Evolutionary conservation across 768 basidiomycete genomes (phyloP), one percentile per base, ranked within the genome.

Genomic region (Kwoniella mangroviensis): DNA sequence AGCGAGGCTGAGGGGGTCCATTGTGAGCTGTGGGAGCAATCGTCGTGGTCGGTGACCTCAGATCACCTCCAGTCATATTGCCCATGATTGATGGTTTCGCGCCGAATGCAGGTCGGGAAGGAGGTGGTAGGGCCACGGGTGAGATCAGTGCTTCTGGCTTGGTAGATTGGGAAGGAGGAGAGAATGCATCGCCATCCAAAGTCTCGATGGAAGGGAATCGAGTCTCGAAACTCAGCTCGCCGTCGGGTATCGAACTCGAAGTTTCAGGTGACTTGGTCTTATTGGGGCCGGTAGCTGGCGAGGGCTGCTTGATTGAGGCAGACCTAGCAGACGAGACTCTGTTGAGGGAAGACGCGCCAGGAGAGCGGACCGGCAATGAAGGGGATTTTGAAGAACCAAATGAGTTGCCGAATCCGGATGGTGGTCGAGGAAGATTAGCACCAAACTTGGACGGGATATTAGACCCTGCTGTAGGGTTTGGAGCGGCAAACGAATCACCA

Each of bases 131-230:
- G 1, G 66, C 63, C 28, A 75, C 51, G 2, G 79, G 75, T 0
- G 74, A 74, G 54, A 75, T 68, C 3, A 74, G 72, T 26, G 69
- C 49, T 49, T 67, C 68, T 3, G 65, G 70, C 22, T 61, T 49
- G 19, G 34, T 22, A 12, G 17, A 43, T 21, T 41, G 34, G 10
- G 41, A 10, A 59, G 67, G 26, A 1, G 65, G 65, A 12, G 55
- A 45, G 56, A 66, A 68, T 52, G 67, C 34, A 60, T 68, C 61
- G 49, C 64, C 19, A 41, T 56, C 51, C 65, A 67, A 5, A 69
- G 92, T 91, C 79, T 96, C 94, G 52, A 97, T 84, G 0, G 94
- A 91, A 0, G 94, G 94, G 81, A 92, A 97, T 63, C 92, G 87
- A 40, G 88, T 86, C 81, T 94, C 93, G 19, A 68, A 86, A 79